Base-by-base conservation (phyloP, 805 yeast species). In the Candida methanosorbosa region DNA sequence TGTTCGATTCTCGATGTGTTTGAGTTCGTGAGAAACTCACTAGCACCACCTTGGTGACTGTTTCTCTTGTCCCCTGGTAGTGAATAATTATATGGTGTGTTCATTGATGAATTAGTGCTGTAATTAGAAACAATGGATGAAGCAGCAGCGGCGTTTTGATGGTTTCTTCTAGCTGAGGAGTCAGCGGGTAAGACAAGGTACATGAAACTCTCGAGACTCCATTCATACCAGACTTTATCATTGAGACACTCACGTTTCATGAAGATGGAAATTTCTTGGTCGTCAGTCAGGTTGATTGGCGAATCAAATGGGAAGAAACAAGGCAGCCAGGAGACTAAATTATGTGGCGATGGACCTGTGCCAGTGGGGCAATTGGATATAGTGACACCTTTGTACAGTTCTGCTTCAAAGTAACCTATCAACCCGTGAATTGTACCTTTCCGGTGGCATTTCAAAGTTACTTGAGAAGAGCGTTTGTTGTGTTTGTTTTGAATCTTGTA, bases 331-430 rank as follows among this genome's bases (percentile, higher is more conserved):
- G 85, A 77, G 13, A 62, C 56, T 46, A 78, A 46, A 37, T 66
- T 66, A 16, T 40, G 41, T 5, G 62, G 61, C 3, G 61, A 48
- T 2, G 81, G 65, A 12, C 50, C 50, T 12, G 43, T 20, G 3
- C 46, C 47, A 0, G 46, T 45, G 40, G 78, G 76, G 22, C 60
- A 55, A 13, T 70, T 78, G 20, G 81, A 70, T 4, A 83, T 59
- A 8, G 50, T 50, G 18, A 78, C 61, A 31, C 75, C 79, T 1
- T 68, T 72, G 51, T 76, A 83, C n/a, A 87, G 63, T 3, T 57
- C 69, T 0, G 92, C 78, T n/a, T 66, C 67, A 48, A 88, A 88
- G 48, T 64, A 78, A 0, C 96, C 96, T 4, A 75, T 61, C 24
- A 87, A 52, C 0, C 90, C 95, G 52, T 85, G 88, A 3, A 84